Conservation (phyloP, 208 protist species). For the Novymonas esmeraldas region DNA sequence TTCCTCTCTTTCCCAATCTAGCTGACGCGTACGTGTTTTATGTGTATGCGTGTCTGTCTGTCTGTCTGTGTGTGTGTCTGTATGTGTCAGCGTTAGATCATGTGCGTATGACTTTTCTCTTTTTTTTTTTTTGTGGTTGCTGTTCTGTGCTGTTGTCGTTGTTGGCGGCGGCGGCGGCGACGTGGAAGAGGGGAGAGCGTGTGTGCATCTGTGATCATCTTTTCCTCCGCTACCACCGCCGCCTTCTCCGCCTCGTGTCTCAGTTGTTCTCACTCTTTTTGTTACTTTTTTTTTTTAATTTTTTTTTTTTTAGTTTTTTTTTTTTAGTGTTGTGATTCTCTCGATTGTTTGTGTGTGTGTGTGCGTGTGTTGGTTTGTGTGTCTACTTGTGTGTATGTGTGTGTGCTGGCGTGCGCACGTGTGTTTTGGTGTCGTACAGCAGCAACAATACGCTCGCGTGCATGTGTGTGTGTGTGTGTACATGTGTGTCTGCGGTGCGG, state of each 20-base stretch:
- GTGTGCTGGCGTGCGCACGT: too few species aligned
- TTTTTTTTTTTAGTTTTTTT: not conserved
- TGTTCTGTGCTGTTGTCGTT: not conserved
- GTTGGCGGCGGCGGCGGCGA: not conserved
- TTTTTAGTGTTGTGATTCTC: not conserved
- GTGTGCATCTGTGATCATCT: not conserved
- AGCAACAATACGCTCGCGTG: too few species aligned
- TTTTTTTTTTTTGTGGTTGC: not conserved
- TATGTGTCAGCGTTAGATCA: too few species aligned
- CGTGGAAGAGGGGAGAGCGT: too few species aligned
- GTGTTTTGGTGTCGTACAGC: not conserved
- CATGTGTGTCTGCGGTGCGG: not conserved
- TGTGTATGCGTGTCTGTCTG: not conserved
- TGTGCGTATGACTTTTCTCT: too few species aligned
- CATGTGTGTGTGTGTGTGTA: constrained; percentile 4
- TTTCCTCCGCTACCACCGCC: not conserved
- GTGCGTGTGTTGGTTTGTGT: not conserved
- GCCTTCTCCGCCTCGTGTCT: too few species aligned
- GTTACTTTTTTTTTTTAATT: not conserved
- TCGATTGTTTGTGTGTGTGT: not conserved
- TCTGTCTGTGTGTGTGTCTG: too few species aligned
- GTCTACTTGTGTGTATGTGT: not conserved
- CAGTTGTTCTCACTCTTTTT: not conserved
- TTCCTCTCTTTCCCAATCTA: too few species aligned
- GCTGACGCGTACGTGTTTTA: not conserved